Conservation (phyloP, 1,284 basidiomycete species). For the Cryptococcus sp. region DNA sequence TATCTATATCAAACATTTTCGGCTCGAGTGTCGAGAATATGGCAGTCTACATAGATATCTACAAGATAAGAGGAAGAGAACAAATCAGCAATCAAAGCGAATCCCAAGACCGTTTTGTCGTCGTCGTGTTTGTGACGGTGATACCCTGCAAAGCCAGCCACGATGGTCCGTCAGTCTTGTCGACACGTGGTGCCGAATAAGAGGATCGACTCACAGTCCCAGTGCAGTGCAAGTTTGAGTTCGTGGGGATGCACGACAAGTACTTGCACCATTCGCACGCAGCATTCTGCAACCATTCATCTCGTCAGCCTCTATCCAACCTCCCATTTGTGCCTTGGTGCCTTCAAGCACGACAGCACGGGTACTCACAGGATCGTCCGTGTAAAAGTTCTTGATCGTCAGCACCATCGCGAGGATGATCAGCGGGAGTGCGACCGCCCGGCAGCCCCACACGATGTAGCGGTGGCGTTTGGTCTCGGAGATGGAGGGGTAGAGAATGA, state of each 20-base stretch:
- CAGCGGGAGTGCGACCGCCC: conserved; percentile 69
- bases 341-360: neutral
- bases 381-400: conserved; percentile 71
- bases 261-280: conserved; percentile 89
- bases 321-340: neutral
- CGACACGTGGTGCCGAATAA: neutral
- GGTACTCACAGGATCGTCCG: neutral
- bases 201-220: conserved; percentile 52
- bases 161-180: neutral
- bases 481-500: conserved; percentile 85
- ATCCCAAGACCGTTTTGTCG: conserved; percentile 20
- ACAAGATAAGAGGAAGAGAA: no score
- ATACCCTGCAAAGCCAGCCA: conserved; percentile 9
- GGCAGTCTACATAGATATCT: no score
- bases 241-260: conserved; percentile 78
- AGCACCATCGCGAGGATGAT: conserved; percentile 77
- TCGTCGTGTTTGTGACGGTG: conserved; percentile 10
- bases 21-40: no score
- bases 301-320: neutral
- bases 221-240: conserved; percentile 70
- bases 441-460: conserved; percentile 68
- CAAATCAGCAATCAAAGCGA: conserved; percentile 3
- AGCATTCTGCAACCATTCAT: conserved; percentile 43
- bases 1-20: no score
- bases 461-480: conserved; percentile 69